Evolutionary conservation across 352 stramenopile genomes (phyloP), one percentile per base, ranked within the genome.

Genomic region (Pythium monospermum): DNA sequence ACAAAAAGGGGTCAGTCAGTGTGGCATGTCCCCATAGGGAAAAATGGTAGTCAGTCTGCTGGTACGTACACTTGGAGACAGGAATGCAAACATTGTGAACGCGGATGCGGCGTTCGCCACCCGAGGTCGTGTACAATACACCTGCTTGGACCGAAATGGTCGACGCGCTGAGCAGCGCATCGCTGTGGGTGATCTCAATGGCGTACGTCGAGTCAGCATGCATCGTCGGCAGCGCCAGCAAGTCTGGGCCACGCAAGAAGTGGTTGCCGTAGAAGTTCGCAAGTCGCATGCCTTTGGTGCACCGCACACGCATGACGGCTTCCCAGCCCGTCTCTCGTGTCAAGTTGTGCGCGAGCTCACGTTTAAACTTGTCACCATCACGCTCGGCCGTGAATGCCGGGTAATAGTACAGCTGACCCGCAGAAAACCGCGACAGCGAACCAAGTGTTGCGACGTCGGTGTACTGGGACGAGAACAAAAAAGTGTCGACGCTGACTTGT

Each of bases 401-500:
- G 79, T 99, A 99, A 52, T 98, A 98, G 63, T 98, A 97, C 18
- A 99, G 66, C 44, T 98, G 91, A 31, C 97, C 97, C 8, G 87
- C 86, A 23, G 96, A 99, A 57, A 95, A 94, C 61, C 97, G 98
- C 13, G 96, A 88, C 32, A 99, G 63, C 22, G 91, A 87, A n/a
- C 79, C 78, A 21, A 99, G 64, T 0, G 94, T 96, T 0, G 97
- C 95, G 6, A 99, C 77, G 72, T 99, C 97, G 56, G 91, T 97
- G 71, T 99, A 99, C 67, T 90, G 80, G 1, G 74, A 76, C 16
- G 94, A 88, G 68, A 98, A 98, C 2, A 99, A 64, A 71, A 99
- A 99, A 58, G 98, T 95, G 61, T 99, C 97, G n/a, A 99, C 96
- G 56, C 87, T 97, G 55, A 99, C 98, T 87, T 99, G 97, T 57